A percentile compares a stretch with the other conserved stretches of the same genome.
Conservation (phyloP, 305 asterid genomes). For the Solanum hybrid region DNA sequence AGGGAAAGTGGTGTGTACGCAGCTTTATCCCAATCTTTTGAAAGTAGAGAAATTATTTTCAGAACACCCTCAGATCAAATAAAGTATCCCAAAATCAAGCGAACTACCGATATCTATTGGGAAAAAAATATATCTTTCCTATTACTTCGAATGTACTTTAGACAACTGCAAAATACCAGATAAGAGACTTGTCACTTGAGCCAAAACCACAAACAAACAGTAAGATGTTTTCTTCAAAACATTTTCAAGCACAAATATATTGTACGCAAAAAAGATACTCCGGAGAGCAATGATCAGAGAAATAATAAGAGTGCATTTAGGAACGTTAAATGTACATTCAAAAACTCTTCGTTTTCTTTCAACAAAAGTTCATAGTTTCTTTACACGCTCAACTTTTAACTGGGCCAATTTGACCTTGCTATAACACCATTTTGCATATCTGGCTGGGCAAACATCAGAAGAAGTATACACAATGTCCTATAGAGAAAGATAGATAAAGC, state of each 20-base stretch:
- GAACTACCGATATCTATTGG: background rate
- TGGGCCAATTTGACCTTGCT: background rate
- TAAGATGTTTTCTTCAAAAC: background rate
- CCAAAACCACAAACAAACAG: background rate
- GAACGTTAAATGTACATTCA: background rate
- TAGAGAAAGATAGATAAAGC: background rate
- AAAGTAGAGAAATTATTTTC: background rate
- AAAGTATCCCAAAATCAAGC: background rate
- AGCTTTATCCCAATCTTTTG: background rate
- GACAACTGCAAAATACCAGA: background rate
- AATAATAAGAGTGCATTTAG: background rate
- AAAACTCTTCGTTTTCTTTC: background rate
- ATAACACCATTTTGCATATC: background rate
- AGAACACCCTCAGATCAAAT: fast-evolving
- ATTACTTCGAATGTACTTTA: background rate
- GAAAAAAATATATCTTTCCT: background rate
- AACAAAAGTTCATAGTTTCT: background rate
- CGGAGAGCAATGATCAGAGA: background rate
- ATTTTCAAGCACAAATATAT: background rate
- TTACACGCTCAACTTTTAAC: background rate
- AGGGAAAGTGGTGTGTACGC: background rate
- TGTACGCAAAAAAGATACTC: background rate
- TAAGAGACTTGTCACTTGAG: background rate
- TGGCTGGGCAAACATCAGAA: background rate
- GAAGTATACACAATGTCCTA: conserved; percentile 5